These are phyloP conservation scores for Pleurotus giganteus DNA, from an alignment of 768 basidiomycete genomes.

Conservation along the genomic window DNA sequence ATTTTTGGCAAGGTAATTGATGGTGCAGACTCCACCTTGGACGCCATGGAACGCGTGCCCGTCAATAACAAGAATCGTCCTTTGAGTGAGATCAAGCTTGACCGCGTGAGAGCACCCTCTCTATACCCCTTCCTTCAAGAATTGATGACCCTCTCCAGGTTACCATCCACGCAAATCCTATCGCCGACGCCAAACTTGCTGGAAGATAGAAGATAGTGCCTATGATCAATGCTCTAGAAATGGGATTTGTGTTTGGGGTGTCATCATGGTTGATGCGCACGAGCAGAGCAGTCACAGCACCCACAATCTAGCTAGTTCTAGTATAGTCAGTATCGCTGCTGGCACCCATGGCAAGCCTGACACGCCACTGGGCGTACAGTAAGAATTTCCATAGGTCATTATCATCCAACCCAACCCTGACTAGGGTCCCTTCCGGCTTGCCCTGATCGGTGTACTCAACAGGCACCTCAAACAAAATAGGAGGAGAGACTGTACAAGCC, in stretches of 20 bases:
- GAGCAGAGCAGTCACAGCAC: too few species aligned
- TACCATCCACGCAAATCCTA: constrained; percentile 92
- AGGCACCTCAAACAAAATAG: too few species aligned
- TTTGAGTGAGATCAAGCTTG: constrained; percentile 78
- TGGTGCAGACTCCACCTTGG: constrained; percentile 90
- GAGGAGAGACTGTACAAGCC: too few species aligned
- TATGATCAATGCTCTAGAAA: too few species aligned
- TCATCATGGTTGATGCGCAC: too few species aligned
- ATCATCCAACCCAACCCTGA: not conserved
- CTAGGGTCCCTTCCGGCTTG: not conserved
- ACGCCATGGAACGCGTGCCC: constrained; percentile 89
- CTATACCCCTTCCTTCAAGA: constrained; percentile 8
- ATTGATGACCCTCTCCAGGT: constrained; percentile 41
- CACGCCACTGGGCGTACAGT: not conserved
- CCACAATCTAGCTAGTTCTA: constrained; percentile 5
- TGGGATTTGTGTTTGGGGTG: too few species aligned
- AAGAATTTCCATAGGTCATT: not conserved
- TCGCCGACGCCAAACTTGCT: constrained; percentile 70
- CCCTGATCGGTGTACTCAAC: not conserved
- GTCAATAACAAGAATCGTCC: constrained; percentile 92
- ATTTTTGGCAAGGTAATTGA: constrained; percentile 99
- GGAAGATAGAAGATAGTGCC: not conserved
- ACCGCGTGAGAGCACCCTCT: constrained; percentile 51
- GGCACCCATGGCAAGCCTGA: not conserved
- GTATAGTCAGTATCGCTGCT: not conserved